Base-by-base conservation (phyloP, 2,329 filamentous ascomycete species). In the Pseudopyricularia cyperi region DNA sequence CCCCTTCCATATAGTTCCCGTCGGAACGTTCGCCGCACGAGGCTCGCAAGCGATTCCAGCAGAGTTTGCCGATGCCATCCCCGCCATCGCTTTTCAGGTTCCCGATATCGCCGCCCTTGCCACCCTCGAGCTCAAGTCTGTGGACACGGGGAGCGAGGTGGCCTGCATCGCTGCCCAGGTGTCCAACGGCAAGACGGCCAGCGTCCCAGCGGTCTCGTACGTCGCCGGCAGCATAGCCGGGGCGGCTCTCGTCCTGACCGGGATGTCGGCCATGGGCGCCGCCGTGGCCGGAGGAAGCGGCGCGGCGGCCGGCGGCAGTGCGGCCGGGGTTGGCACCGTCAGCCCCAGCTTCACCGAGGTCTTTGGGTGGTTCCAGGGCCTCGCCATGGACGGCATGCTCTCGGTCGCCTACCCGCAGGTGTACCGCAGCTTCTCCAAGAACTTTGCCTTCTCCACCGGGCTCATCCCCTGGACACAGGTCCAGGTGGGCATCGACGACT, bases 321-420 rank as follows among this genome's bases (percentile, higher is more conserved):
- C 69, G 46, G 73, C 72, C 17, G 85, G 83, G 14, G 73, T 75
- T 12, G 74, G 80, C 2, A 76, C 84, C 11, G 73, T 83, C 39
- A 93, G 88, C 59, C 93, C 93, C 26, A 87, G 84, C 51, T 96
- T 97, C 64, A 76, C 76, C 46, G 88, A 96, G 62, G 82, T 94
- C 48, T 77, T 95, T 58, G 82, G 84, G 55, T 94, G 87, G 80
- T 95, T 97, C 67, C 90, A 97, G 68, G 84, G 85, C 49, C 86
- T 97, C 75, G 89, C 93, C 28, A 85, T 93, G 73, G 96, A 93
- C 67, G 90, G 93, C 57, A 97, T 97, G 93, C 76, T 95, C 65
- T 94, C 87, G 54, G 90, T 94, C 60, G 80, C 83, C 60, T 89
- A 95, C 59, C 93, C 93, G 4, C 74, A 80, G 34, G 82, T 97